A percentile compares a stretch with the other conserved stretches of the same genome.
Evolutionary conservation across 1,284 basidiomycete species (phyloP).

Genomic region (Moesziomyces antarcticus): DNA sequence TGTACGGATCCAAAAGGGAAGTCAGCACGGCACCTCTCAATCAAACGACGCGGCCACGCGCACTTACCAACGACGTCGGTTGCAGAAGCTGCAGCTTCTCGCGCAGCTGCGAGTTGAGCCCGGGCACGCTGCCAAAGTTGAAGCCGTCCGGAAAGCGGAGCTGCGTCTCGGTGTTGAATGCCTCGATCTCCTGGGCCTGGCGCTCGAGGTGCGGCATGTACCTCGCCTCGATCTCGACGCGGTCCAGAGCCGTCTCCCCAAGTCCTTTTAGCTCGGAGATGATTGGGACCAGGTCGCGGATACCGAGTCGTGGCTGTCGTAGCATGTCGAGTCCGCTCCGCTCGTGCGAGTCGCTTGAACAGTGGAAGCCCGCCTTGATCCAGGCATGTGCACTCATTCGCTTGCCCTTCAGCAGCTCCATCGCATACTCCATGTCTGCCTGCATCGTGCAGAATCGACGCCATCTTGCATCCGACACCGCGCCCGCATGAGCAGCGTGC

Average conservation of each 20-base stretch:
- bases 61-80: constrained; percentile 78
- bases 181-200: constrained; percentile 80
- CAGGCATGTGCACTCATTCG: constrained; percentile 66
- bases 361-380: constrained; percentile 62
- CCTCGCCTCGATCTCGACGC: constrained; percentile 37
- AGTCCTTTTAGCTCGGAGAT: constrained; percentile 74
- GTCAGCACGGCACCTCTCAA: neutral
- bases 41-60: too few relatives aligned
- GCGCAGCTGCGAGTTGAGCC: constrained; percentile 80
- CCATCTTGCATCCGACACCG: constrained; percentile 78
- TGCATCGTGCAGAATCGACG: constrained; percentile 71
- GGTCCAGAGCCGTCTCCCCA: constrained; percentile 60
- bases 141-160: constrained; percentile 77
- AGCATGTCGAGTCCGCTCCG: constrained; percentile 79
- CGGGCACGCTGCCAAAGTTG: constrained; percentile 76
- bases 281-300: constrained; percentile 70
- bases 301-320: constrained; percentile 74
- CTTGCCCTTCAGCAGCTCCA: constrained; percentile 71
- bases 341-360: constrained; percentile 61
- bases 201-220: constrained; percentile 73
- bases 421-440: constrained; percentile 72
- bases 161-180: constrained; percentile 81
- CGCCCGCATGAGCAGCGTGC: constrained; percentile 73
- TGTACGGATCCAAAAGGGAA: constrained; percentile 4
- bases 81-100: constrained; percentile 75